Evolutionary conservation across 164 flowering plant species (phyloP).

Genomic region (Aristolochia fimbriata): DNA sequence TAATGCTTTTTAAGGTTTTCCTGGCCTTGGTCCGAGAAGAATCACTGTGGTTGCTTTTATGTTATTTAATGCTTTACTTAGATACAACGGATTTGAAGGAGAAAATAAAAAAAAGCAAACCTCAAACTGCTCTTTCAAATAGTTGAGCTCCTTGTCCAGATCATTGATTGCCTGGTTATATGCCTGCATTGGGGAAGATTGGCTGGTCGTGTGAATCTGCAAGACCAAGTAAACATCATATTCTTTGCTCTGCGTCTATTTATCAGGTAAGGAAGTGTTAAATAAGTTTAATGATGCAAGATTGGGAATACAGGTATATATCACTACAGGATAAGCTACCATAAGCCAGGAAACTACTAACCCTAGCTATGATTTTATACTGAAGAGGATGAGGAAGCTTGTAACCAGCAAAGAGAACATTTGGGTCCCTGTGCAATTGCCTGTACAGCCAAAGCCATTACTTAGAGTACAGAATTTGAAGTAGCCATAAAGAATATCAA

Average conservation of each 20-base stretch:
- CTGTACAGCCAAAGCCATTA: conserved; percentile 21
- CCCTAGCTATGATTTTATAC: conserved; percentile 92
- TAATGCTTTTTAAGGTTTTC: too few relatives aligned
- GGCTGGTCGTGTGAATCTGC: conserved; percentile 91
- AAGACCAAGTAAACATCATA: conserved; percentile 4
- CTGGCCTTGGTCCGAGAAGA: too few relatives aligned
- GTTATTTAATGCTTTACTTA: background rate
- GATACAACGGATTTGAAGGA: background rate
- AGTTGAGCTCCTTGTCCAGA: conserved; percentile 83
- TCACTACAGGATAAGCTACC: background rate
- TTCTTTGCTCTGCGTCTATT: background rate
- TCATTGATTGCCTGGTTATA: conserved; percentile 95
- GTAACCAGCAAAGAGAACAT: conserved; percentile 92
- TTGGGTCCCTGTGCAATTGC: conserved; percentile 89
- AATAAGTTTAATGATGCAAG: background rate
- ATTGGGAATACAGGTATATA: background rate
- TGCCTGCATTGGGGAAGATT: conserved; percentile 98
- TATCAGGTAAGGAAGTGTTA: background rate
- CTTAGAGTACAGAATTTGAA: background rate
- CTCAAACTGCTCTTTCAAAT: conserved; percentile 70
- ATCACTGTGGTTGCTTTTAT: too few relatives aligned
- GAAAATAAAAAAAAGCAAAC: conserved; percentile 20
- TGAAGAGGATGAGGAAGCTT: conserved; percentile 98
- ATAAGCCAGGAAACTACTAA: conserved; percentile 19
- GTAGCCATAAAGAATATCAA: too few relatives aligned